Base-by-base conservation (phyloP, 352 stramenopile genomes). In the Globisporangium uncinulatum region DNA sequence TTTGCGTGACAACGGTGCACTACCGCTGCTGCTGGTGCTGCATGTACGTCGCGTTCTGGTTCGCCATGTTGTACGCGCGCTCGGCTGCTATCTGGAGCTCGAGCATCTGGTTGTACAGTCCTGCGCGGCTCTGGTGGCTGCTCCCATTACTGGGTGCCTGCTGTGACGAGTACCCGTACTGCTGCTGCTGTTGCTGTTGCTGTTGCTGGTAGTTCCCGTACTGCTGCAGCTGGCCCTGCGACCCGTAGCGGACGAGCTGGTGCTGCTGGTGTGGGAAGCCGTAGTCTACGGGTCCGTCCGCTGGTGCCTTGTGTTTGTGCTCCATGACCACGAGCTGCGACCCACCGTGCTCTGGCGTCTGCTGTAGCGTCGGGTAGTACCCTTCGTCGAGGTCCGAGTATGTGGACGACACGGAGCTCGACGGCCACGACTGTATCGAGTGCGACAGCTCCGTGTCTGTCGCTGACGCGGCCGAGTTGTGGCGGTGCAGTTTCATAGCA, bases 101-200 rank as follows among this genome's bases (percentile, higher is more conserved):
- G 31, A 88, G 63, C 80, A 90, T 88, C 56, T 90, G 76, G 59
- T 88, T 87, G 69, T 90, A 90, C 8, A 90, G 68, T 13, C 65
- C 77, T 59, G 74, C 66, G 20, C 78, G 79, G 17, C 48, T 42
- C 37, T 58, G 51, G 19, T 36, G 24, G 24, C 24, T 29, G 24
- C 24, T 4, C 4, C 4, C 24, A 29, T 29, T 29, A 29, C 24
- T 29, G 24, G 24, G 24, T 4, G 24, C 24, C 24, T 29, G 24
- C 24, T 29, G 24, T 29, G 24, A 29, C 24, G 24, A 29, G 24
- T 29, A 29, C 24, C 24, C 24, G 24, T 66, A 49, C 9, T 46
- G 49, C 19, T 59, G 54, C 48, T 51, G 48, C 17, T 32, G 10
- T 14, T 44, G 62, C 17, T 32, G 10, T 14, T 44, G 62, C 39